Evolutionary conservation across 2,329 filamentous ascomycete genomes (phyloP).

Genomic region (Alternaria sp.): DNA sequence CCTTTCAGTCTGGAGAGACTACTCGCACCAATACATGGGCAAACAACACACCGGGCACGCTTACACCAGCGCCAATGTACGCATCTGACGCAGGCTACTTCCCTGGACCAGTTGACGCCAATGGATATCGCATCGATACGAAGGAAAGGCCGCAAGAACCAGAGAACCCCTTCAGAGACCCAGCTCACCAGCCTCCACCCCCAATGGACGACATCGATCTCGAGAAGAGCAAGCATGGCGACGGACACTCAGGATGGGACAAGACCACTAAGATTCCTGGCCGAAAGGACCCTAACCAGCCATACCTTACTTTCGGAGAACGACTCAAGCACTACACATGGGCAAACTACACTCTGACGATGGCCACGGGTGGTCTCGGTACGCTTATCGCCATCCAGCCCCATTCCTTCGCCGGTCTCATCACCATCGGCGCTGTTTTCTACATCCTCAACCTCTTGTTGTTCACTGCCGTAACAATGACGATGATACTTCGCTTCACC

Average conservation of each 20-base stretch:
- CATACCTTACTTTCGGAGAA: slow-evolving; percentile 39
- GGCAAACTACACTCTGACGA: slow-evolving; percentile 59
- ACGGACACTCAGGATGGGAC: slow-evolving; percentile 31
- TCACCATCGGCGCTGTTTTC: slow-evolving; percentile 61
- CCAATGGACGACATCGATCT: slow-evolving; percentile 36
- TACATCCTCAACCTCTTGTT: slow-evolving; percentile 62
- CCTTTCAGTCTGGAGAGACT: slow-evolving; percentile 32
- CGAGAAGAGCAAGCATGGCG: slow-evolving; percentile 42
- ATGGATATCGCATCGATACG: slow-evolving; percentile 39
- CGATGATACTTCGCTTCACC: slow-evolving; percentile 56
- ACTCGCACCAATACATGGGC: slow-evolving; percentile 43
- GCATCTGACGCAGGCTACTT: slow-evolving; percentile 34
- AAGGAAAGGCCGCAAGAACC: slow-evolving; percentile 34
- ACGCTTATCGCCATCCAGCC: slow-evolving; percentile 56
- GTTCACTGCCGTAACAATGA: slow-evolving; percentile 49
- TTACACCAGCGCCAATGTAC: slow-evolving; percentile 36
- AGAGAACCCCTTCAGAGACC: slow-evolving; percentile 32
- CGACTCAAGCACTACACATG: slow-evolving; percentile 56
- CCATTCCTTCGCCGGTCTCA: slow-evolving; percentile 59
- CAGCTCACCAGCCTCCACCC: slow-evolving; percentile 24
- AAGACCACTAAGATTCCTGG: slow-evolving; percentile 41
- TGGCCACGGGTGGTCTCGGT: slow-evolving; percentile 59
- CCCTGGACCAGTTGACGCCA: slow-evolving; percentile 32
- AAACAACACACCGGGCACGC: slow-evolving; percentile 14
- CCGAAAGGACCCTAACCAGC: slow-evolving; percentile 47